A percentile compares a stretch with the other conserved stretches of the same genome.
Conservation (phyloP, 2,329 filamentous ascomycete genomes). For the Diaporthe sp. region DNA sequence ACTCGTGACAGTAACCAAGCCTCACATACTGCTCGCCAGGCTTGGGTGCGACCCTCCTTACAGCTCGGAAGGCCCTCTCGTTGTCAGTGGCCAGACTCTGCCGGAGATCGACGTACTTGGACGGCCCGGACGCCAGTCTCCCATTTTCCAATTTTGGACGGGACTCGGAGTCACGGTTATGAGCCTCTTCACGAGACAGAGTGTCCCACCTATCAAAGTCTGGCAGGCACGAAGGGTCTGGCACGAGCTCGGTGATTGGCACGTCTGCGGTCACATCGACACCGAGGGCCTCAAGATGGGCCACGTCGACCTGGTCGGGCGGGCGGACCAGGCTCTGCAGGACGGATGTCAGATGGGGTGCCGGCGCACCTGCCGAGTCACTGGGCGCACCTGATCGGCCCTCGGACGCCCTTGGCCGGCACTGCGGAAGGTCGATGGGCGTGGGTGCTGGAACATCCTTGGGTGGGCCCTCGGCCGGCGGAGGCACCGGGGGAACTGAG, state of each 20-base stretch:
- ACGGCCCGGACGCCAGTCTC: constrained; percentile 68
- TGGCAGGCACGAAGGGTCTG: constrained; percentile 67
- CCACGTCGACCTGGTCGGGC: constrained; percentile 58
- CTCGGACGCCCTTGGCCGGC: constrained; percentile 50
- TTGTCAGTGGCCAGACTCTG: constrained; percentile 70
- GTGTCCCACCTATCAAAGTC: constrained; percentile 67
- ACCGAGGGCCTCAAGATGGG: constrained; percentile 71
- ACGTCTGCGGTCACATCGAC: constrained; percentile 68
- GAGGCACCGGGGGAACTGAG: constrained; percentile 37
- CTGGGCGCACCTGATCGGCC: constrained; percentile 31
- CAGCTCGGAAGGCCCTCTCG: constrained; percentile 71
- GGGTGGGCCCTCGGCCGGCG: constrained; percentile 51
- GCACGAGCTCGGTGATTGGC: constrained; percentile 64
- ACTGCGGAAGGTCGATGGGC: constrained; percentile 65
- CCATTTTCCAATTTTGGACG: constrained; percentile 66
- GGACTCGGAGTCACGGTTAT: constrained; percentile 63
- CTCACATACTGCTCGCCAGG: constrained; percentile 68
- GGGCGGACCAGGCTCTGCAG: constrained; percentile 69
- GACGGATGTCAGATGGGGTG: constrained; percentile 61
- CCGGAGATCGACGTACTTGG: constrained; percentile 70
- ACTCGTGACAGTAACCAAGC: constrained; percentile 75
- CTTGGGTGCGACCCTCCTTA: constrained; percentile 69
- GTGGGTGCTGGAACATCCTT: constrained; percentile 71
- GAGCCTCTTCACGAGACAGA: constrained; percentile 64
- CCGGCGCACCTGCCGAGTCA: constrained; percentile 36